Conservation (phyloP, 441 rosid species). For the Euphorbia schlechtendalii region DNA sequence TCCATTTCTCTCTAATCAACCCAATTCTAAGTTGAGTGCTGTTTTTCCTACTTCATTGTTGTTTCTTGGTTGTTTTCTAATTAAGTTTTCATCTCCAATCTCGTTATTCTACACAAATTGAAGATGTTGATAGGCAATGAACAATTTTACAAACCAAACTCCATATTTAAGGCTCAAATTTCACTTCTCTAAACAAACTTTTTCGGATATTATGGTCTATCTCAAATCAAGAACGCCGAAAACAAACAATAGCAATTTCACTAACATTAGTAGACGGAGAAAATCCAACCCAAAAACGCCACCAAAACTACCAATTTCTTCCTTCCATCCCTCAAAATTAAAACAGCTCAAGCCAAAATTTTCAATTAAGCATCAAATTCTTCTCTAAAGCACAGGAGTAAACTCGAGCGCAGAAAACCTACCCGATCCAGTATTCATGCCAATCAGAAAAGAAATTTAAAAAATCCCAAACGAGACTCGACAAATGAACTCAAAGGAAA, state of each 20-base stretch:
- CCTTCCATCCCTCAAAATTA: background rate
- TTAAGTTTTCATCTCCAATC: background rate
- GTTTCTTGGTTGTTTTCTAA: no score
- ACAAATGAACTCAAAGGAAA: background rate
- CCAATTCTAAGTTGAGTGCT: no score
- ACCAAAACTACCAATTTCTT: background rate
- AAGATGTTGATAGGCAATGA: background rate
- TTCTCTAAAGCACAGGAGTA: background rate
- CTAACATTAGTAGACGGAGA: background rate
- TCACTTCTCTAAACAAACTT: background rate
- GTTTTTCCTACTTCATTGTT: no score
- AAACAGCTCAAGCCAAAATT: background rate
- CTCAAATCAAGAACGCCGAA: background rate
- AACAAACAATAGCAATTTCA: background rate
- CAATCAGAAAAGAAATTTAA: background rate
- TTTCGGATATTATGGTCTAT: background rate
- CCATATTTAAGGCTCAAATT: constrained; percentile 5
- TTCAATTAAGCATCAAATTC: background rate
- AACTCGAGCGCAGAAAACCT: background rate
- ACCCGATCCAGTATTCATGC: background rate
- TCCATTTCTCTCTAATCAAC: no score
- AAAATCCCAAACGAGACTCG: background rate
- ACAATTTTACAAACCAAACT: background rate
- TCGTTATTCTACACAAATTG: background rate
- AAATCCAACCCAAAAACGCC: background rate